These are phyloP conservation scores for Ceratocystiopsis sp. DNA, from an alignment of 2,329 filamentous ascomycete genomes.

Conservation along the genomic window DNA sequence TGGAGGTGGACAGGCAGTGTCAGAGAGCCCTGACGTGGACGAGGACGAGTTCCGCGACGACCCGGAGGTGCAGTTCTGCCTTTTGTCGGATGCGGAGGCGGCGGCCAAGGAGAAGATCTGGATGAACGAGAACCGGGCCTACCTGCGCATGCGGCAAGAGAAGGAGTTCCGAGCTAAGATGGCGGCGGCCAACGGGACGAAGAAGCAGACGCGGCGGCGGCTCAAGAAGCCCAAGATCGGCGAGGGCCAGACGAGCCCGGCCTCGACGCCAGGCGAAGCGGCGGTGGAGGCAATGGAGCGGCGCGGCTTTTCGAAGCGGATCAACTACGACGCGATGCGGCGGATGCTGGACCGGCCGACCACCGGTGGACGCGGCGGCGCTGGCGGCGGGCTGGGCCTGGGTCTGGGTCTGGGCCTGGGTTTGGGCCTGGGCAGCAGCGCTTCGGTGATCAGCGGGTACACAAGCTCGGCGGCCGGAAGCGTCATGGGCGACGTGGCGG, in stretches of 20 bases:
- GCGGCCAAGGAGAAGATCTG: constrained; percentile 80
- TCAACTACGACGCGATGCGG: constrained; percentile 52
- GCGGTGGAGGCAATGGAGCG: constrained; percentile 53
- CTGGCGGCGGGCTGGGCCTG: constrained; percentile 20
- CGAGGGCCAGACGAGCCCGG: constrained; percentile 49
- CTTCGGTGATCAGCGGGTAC: constrained; percentile 26
- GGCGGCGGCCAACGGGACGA: constrained; percentile 15
- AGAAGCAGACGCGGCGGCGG: constrained; percentile 21
- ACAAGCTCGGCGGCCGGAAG: constrained; percentile 14
- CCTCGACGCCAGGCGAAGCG: constrained; percentile 51
- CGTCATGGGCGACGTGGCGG: constrained; percentile 6
- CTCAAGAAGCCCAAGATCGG: constrained; percentile 41
- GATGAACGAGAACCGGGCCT: constrained; percentile 90
- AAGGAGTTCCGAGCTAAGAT: constrained; percentile 62
- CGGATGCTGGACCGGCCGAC: constrained; percentile 35
- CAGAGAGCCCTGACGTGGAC: constrained; percentile 48
- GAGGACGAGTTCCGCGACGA: constrained; percentile 82
- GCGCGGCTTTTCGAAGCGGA: constrained; percentile 53
- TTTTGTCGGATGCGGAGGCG: constrained; percentile 56
- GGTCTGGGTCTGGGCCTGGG: no score
- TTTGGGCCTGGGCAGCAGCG: constrained; percentile 5
- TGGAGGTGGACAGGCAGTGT: constrained; percentile 15
- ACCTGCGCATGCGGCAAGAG: constrained; percentile 70
- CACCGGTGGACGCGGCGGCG: constrained; percentile 16
- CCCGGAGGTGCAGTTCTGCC: constrained; percentile 66